Percentiles rank a stretch among this genome's conserved stretches.
Conservation (phyloP, 2,329 filamentous ascomycete genomes). For the Aotearoamyces nothofagi region DNA sequence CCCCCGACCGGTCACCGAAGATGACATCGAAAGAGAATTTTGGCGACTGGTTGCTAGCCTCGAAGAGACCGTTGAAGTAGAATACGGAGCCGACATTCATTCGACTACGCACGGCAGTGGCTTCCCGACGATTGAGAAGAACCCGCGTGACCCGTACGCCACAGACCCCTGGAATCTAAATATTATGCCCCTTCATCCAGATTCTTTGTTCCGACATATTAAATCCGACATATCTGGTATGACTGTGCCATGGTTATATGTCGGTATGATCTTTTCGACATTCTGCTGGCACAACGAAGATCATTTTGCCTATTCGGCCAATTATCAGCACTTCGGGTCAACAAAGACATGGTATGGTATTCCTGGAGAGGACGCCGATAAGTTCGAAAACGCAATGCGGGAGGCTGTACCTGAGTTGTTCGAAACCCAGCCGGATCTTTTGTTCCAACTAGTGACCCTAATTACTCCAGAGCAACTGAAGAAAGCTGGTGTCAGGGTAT, state of each 20-base stretch:
- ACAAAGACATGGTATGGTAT: slow-evolving; percentile 99
- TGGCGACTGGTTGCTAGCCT: slow-evolving; percentile 90
- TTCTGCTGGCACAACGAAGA: slow-evolving; percentile 99
- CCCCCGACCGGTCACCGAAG: slow-evolving; percentile 71
- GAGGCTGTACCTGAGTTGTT: slow-evolving; percentile 93
- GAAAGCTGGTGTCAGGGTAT: slow-evolving; percentile 86
- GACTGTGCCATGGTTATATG: slow-evolving; percentile 98
- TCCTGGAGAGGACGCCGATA: slow-evolving; percentile 80
- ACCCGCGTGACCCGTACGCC: slow-evolving; percentile 75
- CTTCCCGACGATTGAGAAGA: slow-evolving; percentile 85
- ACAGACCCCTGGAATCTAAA: slow-evolving; percentile 94
- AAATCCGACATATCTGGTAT: slow-evolving; percentile 97
- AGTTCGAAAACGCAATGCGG: slow-evolving; percentile 90
- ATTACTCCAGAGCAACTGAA: slow-evolving; percentile 84
- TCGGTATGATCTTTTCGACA: slow-evolving; percentile 98
- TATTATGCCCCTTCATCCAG: slow-evolving; percentile 74
- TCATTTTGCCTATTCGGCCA: slow-evolving; percentile 93
- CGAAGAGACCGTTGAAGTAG: slow-evolving; percentile 91
- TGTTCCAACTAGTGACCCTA: slow-evolving; percentile 95
- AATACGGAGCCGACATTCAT: slow-evolving; percentile 96
- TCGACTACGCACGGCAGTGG: slow-evolving; percentile 95
- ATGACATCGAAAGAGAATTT: slow-evolving; percentile 92
- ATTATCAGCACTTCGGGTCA: slow-evolving; percentile 95
- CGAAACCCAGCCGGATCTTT: slow-evolving; percentile 86
- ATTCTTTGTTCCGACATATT: slow-evolving; percentile 91